A percentile compares a stretch with the other conserved stretches of the same genome.
These are phyloP conservation scores for Hermanozyma aechmeae DNA, from an alignment of 805 yeast species.

Conservation along the genomic window DNA sequence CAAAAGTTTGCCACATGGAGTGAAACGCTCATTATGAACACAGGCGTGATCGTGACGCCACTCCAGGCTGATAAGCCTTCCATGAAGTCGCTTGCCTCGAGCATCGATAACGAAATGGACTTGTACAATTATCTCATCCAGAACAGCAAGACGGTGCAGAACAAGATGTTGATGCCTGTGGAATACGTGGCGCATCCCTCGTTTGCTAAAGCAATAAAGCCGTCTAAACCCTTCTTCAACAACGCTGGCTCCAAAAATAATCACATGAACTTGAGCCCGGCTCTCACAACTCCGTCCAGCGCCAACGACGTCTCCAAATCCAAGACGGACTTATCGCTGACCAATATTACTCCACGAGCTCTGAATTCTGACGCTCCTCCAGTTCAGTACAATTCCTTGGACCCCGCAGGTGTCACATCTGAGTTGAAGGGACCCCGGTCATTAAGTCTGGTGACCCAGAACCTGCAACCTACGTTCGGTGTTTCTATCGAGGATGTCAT, in stretches of 20 bases:
- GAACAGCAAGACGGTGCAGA: constrained; percentile 28
- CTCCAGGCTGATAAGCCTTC: constrained; percentile 47
- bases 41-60: constrained; percentile 79
- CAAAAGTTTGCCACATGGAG: constrained; percentile 83
- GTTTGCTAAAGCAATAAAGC: constrained; percentile 28
- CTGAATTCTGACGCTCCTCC: background rate
- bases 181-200: constrained; percentile 67
- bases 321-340: no score
- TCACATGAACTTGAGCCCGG: constrained; percentile 1
- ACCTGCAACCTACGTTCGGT: constrained; percentile 57
- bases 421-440: constrained; percentile 29
- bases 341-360: background rate
- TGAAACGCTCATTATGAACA: constrained; percentile 74
- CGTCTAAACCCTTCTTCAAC: constrained; percentile 26
- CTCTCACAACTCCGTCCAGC: no score
- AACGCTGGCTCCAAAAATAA: constrained; percentile 5
- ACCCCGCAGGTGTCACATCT: constrained; percentile 21
- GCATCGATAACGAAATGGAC: constrained; percentile 78
- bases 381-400: constrained; percentile 16
- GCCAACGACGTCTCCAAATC: no score
- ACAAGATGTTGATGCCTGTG: constrained; percentile 49
- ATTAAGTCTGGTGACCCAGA: constrained; percentile 9
- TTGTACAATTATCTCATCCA: constrained; percentile 59
- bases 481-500: constrained; percentile 70
- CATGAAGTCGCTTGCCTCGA: constrained; percentile 66